phyloP scores from a whole-genome alignment of 1,284 basidiomycete genomes.

The Lentinula novae-zelandiae region DNA sequence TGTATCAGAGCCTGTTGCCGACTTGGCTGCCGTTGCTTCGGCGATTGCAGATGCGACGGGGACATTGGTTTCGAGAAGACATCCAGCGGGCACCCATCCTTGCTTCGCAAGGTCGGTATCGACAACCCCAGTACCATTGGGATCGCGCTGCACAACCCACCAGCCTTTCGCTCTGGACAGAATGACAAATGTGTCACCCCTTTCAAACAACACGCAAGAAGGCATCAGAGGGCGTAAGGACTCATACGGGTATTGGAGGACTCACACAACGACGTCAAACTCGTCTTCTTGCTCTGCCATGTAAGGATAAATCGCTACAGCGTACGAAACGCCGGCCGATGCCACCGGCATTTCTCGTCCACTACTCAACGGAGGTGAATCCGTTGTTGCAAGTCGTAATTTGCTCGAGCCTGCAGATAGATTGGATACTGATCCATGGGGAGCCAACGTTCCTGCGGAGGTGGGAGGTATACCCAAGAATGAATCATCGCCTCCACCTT shows the following conservation, averaged over 20 bases:
- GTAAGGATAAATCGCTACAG: constrained; percentile 92
- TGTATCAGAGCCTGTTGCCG: constrained; percentile 38
- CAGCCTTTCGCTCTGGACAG: constrained; percentile 92
- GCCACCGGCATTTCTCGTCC: constrained; percentile 47
- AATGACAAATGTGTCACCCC: constrained; percentile 90
- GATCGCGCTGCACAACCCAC: constrained; percentile 98
- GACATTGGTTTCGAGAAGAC: constrained; percentile 88
- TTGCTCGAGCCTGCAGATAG: constrained; percentile 9
- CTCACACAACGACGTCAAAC: constrained; percentile 94
- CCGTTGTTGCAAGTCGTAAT: constrained; percentile 15
- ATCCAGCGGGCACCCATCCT: constrained; percentile 90
- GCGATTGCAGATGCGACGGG: constrained; percentile 76
- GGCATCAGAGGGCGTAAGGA: background rate
- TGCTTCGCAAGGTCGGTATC: constrained; percentile 73
- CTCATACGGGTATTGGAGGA: constrained; percentile 18
- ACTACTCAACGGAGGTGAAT: constrained; percentile 21
- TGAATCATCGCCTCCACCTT: constrained; percentile 3
- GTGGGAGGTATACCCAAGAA: constrained; percentile 17
- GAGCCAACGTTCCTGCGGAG: constrained; percentile 20
- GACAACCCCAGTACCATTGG: constrained; percentile 77
- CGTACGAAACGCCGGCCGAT: constrained; percentile 73
- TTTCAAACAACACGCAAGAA: constrained; percentile 25
- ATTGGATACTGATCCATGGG: constrained; percentile 3
- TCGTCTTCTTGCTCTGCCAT: constrained; percentile 97
- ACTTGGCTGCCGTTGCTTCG: constrained; percentile 63